Conservation (phyloP, 225 moss, liverwort and hornwort genomes). For the Marchantia paleacea region DNA sequence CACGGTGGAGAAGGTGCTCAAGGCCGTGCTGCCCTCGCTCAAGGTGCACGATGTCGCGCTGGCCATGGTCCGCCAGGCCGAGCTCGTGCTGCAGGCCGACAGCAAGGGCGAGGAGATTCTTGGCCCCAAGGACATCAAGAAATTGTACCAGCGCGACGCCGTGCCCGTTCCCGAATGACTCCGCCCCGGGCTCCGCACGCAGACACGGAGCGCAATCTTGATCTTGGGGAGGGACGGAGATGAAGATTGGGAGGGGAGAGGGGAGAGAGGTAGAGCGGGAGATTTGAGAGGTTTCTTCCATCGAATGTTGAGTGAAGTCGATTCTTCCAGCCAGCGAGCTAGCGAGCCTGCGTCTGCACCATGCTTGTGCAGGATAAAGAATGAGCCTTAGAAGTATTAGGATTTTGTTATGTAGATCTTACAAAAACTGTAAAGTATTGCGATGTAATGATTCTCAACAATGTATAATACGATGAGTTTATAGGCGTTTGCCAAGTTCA, state of each 20-base stretch:
- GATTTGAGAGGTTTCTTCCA: neutral
- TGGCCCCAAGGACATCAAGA: constrained; percentile 24
- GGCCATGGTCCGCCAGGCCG: constrained; percentile 46
- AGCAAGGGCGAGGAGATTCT: constrained; percentile 34
- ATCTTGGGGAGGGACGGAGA: no score
- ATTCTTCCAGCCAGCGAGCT: neutral
- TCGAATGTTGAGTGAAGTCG: neutral
- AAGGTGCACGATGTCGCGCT: constrained; percentile 41
- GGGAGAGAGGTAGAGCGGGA: neutral
- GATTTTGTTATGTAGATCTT: constrained; percentile 13
- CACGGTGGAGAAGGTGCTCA: constrained; percentile 27
- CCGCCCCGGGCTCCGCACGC: no score
- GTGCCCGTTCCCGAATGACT: constrained; percentile 11
- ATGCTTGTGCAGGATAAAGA: neutral
- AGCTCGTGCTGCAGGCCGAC: constrained; percentile 33
- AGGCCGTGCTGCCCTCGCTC: constrained; percentile 14
- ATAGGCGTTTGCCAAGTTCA: neutral
- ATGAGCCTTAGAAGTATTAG: constrained; percentile 5
- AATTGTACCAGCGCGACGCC: constrained; percentile 17
- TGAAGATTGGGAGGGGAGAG: neutral
- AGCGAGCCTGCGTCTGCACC: neutral
- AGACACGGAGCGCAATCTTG: no score
- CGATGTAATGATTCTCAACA: constrained; percentile 2
- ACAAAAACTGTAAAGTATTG: constrained; percentile 15
- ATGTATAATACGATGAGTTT: constrained; percentile 14